Evolutionary conservation across 2,329 filamentous ascomycete species (phyloP).

Genomic region (Aspergillus floridensis): DNA sequence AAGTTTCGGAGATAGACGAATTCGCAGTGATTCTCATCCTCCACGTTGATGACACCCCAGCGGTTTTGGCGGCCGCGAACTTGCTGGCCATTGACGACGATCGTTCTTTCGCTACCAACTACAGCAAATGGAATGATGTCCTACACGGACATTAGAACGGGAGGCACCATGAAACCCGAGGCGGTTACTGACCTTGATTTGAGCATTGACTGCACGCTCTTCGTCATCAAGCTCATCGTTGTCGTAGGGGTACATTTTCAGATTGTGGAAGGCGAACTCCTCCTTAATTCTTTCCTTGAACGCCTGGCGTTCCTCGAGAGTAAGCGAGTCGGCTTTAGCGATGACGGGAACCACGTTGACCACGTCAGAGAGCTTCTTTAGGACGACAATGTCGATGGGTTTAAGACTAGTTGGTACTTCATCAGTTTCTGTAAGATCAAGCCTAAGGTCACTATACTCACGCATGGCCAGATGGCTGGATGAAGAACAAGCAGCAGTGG

Average conservation of each 20-base stretch:
- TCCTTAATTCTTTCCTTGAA: conserved; percentile 99
- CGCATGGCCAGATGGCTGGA: conserved; percentile 95
- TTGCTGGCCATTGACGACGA: conserved; percentile 95
- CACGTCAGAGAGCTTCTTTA: conserved; percentile 99
- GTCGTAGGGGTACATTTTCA: conserved; percentile 99
- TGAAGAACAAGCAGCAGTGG: conserved; percentile 99
- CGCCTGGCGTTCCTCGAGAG: conserved; percentile 86
- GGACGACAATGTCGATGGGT: conserved; percentile 97
- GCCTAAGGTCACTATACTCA: conserved; percentile 28
- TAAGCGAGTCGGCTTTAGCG: conserved; percentile 95
- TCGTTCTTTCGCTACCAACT: conserved; percentile 95
- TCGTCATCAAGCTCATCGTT: conserved; percentile 98
- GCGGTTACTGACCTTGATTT: conserved; percentile 77
- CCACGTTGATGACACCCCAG: conserved; percentile 99
- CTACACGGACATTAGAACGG: conserved; percentile 47
- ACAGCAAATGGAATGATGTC: conserved; percentile 95
- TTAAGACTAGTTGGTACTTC: conserved; percentile 59
- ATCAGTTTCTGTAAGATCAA: conserved; percentile 11
- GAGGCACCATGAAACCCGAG: conserved; percentile 33
- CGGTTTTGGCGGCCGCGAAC: conserved; percentile 97
- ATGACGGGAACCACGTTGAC: conserved; percentile 99
- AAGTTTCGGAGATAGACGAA: conserved; percentile 98
- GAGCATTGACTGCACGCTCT: conserved; percentile 86
- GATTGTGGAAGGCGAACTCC: conserved; percentile 99
- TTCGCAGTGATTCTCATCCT: conserved; percentile 99